phyloP scores from a whole-genome alignment of 768 basidiomycete genomes.

The Tylopilus sp. region DNA sequence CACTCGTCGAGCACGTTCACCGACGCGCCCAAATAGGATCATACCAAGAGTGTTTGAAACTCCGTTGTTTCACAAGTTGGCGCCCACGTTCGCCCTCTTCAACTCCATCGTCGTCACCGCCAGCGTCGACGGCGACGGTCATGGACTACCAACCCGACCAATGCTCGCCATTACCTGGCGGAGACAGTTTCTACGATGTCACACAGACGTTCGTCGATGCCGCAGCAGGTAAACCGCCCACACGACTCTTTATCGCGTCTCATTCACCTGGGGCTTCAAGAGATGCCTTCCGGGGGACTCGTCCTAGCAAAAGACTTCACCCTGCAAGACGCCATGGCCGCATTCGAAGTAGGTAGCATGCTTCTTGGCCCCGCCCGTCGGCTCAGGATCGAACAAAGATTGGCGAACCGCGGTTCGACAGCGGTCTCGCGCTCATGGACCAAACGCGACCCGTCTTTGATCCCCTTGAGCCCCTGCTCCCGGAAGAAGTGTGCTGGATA shows the following conservation, averaged over 20 bases:
- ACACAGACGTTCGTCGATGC: conserved; percentile 58
- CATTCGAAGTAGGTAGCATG: conserved; percentile 64
- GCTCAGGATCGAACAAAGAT: conserved; percentile 54
- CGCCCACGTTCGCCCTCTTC: neutral
- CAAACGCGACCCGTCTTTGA: conserved; percentile 53
- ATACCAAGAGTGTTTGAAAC: conserved; percentile 29
- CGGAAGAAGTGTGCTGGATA: conserved; percentile 86
- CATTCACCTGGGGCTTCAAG: conserved; percentile 34
- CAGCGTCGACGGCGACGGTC: conserved; percentile 4
- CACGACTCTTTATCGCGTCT: neutral
- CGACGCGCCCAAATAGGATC: conserved; percentile 12
- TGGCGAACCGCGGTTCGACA: conserved; percentile 87
- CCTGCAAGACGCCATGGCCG: conserved; percentile 90
- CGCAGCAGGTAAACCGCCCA: conserved; percentile 47
- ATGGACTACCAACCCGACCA: conserved; percentile 14
- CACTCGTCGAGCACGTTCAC: neutral
- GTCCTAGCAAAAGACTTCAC: conserved; percentile 68
- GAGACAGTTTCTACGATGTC: conserved; percentile 60
- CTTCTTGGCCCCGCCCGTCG: conserved; percentile 6
- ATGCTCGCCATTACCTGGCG: conserved; percentile 45
- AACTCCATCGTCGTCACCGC: conserved; percentile 3
- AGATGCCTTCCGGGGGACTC: conserved; percentile 61
- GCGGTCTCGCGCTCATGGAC: conserved; percentile 54
- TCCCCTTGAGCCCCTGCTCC: conserved; percentile 57
- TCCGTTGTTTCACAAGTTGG: conserved; percentile 22